These are phyloP conservation scores for Euryodendron excelsum DNA, from an alignment of 148 eudicot genomes.

Conservation along the genomic window DNA sequence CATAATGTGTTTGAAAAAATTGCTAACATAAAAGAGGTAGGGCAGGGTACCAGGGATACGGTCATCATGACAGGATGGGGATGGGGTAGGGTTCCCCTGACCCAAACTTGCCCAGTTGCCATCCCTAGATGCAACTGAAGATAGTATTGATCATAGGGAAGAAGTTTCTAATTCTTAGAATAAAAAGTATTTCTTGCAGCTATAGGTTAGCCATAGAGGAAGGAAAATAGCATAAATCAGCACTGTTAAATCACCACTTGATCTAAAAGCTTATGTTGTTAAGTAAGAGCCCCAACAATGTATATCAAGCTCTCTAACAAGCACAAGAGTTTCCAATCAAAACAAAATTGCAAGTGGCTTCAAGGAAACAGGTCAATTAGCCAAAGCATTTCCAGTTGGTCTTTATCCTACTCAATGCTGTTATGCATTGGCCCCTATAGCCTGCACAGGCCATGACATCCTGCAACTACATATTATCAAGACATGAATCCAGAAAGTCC, in stretches of 20 bases:
- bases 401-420: background rate
- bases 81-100: no score
- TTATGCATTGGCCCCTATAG: background rate
- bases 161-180: background rate
- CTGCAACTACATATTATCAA: background rate
- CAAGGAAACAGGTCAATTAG: background rate
- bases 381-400: background rate
- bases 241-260: no score
- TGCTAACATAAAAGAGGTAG: no score
- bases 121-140: no score
- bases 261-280: no score
- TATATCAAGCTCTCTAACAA: no score
- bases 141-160: background rate
- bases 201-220: background rate
- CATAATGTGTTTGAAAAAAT: no score
- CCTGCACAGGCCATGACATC: background rate
- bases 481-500: background rate
- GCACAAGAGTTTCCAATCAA: slow-evolving; percentile 2
- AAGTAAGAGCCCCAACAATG: no score
- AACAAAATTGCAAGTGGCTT: background rate
- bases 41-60: no score
- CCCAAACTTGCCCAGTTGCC: no score
- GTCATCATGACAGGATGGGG: no score
- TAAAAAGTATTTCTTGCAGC: background rate
- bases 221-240: background rate